Evolutionary conservation across 2,329 filamentous ascomycete genomes (phyloP).

Genomic region (Talaromyces verruculosus): DNA sequence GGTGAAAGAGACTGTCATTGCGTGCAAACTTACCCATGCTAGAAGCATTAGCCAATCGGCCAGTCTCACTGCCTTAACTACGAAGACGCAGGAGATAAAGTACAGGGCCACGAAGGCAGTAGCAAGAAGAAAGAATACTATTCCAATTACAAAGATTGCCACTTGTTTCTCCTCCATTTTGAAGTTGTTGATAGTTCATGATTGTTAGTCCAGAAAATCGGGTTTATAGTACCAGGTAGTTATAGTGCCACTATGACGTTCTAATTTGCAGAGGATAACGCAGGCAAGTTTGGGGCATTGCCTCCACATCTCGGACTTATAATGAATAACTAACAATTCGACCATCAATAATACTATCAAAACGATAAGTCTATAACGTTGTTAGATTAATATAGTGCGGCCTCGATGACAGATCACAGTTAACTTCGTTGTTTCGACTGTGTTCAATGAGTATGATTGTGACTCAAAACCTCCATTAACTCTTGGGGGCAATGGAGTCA

Average conservation of each 20-base stretch:
- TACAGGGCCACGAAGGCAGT: conserved; percentile 73
- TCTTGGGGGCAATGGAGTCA: no score
- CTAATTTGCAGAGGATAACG: background rate
- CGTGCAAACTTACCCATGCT: conserved; percentile 64
- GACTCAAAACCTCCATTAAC: no score
- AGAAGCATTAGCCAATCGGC: conserved; percentile 80
- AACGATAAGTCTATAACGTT: background rate
- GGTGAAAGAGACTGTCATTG: no score
- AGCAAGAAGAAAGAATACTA: conserved; percentile 59
- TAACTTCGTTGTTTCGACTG: no score
- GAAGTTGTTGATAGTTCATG: background rate
- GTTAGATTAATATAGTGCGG: no score
- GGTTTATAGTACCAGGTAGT: background rate
- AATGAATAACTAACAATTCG: background rate
- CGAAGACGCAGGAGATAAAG: conserved; percentile 67
- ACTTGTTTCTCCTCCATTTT: conserved; percentile 3
- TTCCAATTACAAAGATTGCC: conserved; percentile 40
- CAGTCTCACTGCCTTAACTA: conserved; percentile 69
- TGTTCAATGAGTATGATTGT: no score
- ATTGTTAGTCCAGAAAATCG: background rate
- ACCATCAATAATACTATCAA: background rate
- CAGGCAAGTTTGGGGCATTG: background rate
- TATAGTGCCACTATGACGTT: background rate
- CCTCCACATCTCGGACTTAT: background rate
- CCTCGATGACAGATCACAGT: no score